phyloP scores from a whole-genome alignment of 2,329 filamentous ascomycete genomes.

The Penicillium frequentans region DNA sequence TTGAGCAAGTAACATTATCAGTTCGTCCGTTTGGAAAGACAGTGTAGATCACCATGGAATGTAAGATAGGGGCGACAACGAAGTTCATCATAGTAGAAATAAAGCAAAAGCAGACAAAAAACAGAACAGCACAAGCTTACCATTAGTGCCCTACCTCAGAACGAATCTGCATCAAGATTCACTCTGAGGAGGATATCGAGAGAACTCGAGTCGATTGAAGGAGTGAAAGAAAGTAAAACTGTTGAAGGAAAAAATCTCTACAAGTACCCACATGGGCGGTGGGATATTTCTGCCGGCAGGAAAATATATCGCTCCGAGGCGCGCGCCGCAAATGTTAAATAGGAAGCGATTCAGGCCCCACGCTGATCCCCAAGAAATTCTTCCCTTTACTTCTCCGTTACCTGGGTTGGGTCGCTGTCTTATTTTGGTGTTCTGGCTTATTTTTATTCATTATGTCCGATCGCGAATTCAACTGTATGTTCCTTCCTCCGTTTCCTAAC shows the following conservation, averaged over 20 bases:
- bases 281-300: constrained; percentile 26
- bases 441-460: constrained; percentile 51
- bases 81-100: constrained; percentile 53
- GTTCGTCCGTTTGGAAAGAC: constrained; percentile 63
- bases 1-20: constrained; percentile 38
- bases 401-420: not conserved
- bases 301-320: constrained; percentile 21
- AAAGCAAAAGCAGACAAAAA: constrained; percentile 7
- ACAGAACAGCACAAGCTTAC: constrained; percentile 26
- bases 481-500: not conserved
- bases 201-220: not conserved
- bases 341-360: constrained; percentile 17
- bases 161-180: constrained; percentile 18
- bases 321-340: constrained; percentile 4
- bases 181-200: constrained; percentile 15
- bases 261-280: constrained; percentile 29
- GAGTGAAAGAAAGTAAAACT: constrained; percentile 12
- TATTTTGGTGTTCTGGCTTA: not conserved
- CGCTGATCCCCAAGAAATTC: constrained; percentile 10
- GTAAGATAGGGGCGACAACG: constrained; percentile 66
- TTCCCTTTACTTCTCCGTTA: not conserved
- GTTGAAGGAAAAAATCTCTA: constrained; percentile 23
- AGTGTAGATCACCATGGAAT: constrained; percentile 59
- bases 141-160: constrained; percentile 18
- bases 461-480: constrained; percentile 53